These are phyloP conservation scores for Euptelea pleiosperma DNA, from an alignment of 164 flowering plant genomes.

Conservation along the genomic window DNA sequence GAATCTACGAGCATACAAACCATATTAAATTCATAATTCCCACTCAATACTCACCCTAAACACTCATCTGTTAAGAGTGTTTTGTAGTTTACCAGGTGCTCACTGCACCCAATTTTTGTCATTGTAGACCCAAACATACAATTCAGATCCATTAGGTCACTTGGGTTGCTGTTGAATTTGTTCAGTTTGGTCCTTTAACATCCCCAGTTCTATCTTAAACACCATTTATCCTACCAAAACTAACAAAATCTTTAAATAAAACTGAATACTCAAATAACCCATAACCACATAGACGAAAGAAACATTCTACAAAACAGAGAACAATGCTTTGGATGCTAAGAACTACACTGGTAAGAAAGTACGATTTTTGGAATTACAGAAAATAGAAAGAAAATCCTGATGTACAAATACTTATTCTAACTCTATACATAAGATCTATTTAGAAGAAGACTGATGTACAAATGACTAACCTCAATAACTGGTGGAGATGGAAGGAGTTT, in stretches of 20 bases:
- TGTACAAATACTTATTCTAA: too few relatives aligned
- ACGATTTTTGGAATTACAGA: neutral
- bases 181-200: neutral
- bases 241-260: neutral
- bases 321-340: conserved; percentile 1
- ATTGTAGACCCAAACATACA: neutral
- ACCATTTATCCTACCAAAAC: neutral
- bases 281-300: conserved; percentile 2
- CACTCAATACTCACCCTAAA: neutral
- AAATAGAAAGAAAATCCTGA: neutral
- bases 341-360: neutral
- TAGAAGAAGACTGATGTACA: neutral
- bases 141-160: neutral
- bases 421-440: too few relatives aligned
- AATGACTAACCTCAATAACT: conserved; percentile 54
- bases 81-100: neutral
- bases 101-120: neutral
- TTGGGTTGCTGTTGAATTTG: neutral
- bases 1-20: conserved; percentile 24
- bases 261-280: neutral
- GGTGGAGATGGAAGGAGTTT: conserved; percentile 81
- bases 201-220: neutral
- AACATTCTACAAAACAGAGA: conserved; percentile 46
- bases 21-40: neutral
- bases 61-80: neutral